A percentile compares a stretch with the other conserved stretches of the same genome.
phyloP scores from a whole-genome alignment of 495 filamentous ascomycete species.

The Cetradonia linearis region DNA sequence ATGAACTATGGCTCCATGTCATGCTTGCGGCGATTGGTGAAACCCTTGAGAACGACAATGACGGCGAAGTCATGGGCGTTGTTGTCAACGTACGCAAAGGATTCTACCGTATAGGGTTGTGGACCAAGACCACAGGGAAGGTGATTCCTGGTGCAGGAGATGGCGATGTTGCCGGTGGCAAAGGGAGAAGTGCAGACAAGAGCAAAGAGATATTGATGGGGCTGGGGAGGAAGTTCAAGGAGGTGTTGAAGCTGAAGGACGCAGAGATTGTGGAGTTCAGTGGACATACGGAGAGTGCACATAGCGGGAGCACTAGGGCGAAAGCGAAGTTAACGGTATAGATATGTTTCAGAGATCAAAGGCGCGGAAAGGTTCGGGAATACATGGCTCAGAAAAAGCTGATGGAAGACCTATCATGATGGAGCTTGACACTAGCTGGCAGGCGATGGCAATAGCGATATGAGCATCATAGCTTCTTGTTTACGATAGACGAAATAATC shows the following conservation, averaged over 20 bases:
- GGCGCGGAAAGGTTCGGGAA: neutral
- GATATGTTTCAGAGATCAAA: conserved; percentile 11
- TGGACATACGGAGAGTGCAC: conserved; percentile 87
- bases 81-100: conserved; percentile 98
- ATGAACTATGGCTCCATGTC: conserved; percentile 92
- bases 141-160: conserved; percentile 63
- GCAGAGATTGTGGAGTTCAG: conserved; percentile 83
- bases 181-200: conserved; percentile 63
- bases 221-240: conserved; percentile 86
- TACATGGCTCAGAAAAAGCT: neutral
- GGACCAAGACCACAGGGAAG: conserved; percentile 88
- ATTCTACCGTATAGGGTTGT: conserved; percentile 90
- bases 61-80: conserved; percentile 97
- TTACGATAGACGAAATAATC: conserved; percentile 1
- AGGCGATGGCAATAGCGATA: conserved; percentile 3
- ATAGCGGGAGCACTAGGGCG: conserved; percentile 83
- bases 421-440: conserved; percentile 3
- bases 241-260: conserved; percentile 64
- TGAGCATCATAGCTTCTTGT: neutral
- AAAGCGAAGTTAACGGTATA: conserved; percentile 89
- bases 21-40: conserved; percentile 96
- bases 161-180: conserved; percentile 54
- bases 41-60: conserved; percentile 81
- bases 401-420: neutral
- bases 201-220: conserved; percentile 69